phyloP scores from a whole-genome alignment of 106 monocot species.

The Apostasia ramifera region DNA sequence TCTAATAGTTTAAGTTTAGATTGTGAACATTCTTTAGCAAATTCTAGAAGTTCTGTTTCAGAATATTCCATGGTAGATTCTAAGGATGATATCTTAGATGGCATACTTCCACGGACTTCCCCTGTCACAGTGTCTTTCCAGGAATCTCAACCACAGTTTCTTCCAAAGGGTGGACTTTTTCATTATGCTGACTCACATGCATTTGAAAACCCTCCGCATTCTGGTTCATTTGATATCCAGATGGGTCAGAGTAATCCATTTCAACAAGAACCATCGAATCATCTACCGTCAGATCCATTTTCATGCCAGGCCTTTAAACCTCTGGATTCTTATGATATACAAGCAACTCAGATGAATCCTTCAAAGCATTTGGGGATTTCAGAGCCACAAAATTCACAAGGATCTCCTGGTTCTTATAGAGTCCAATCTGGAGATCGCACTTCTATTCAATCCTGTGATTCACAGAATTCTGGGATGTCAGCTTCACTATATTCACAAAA shows the following conservation, averaged over 20 bases:
- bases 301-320: background rate
- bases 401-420: background rate
- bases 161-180: background rate
- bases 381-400: background rate
- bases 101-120: constrained; percentile 10
- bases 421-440: background rate
- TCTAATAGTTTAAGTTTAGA: constrained; percentile 1
- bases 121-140: background rate
- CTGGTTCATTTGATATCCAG: background rate
- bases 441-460: constrained; percentile 1
- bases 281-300: background rate
- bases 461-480: constrained; percentile 5
- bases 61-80: constrained; percentile 8
- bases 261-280: background rate
- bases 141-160: background rate
- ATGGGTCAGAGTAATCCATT: background rate
- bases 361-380: background rate
- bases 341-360: background rate
- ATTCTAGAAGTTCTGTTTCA: constrained; percentile 5
- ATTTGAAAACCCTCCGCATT: background rate
- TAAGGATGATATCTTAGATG: constrained; percentile 21
- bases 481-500: background rate
- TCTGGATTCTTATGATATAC: background rate
- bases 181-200: background rate
- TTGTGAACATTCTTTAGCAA: constrained; percentile 12